Percentiles rank a stretch among this genome's conserved stretches.
Conservation (phyloP, 768 basidiomycete genomes). For the Lentinula detonsa region DNA sequence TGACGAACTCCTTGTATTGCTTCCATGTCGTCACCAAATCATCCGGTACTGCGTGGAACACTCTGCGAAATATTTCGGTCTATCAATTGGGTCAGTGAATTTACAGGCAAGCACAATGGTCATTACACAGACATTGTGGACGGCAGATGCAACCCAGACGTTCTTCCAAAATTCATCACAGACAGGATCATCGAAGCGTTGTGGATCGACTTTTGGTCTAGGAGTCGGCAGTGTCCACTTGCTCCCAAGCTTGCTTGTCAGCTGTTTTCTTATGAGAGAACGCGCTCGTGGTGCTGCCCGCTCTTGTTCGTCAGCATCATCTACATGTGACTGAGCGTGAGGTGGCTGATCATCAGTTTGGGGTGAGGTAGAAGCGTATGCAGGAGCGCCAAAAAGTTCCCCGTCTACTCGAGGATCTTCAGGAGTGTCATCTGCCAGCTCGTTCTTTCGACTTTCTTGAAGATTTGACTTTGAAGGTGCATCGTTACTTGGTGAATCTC, state of each 20-base stretch:
- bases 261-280: conserved; percentile 47
- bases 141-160: conserved; percentile 82
- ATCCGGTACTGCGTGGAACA: conserved; percentile 92
- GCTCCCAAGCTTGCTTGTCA: conserved; percentile 41
- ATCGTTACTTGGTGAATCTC: neutral
- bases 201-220: conserved; percentile 66
- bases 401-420: conserved; percentile 30
- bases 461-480: neutral
- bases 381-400: conserved; percentile 48
- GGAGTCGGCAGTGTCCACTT: conserved; percentile 63
- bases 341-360: conserved; percentile 41
- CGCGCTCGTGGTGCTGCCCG: conserved; percentile 42
- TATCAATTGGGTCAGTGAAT: conserved; percentile 23
- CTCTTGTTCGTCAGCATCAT: conserved; percentile 44
- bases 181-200: conserved; percentile 87
- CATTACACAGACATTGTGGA: conserved; percentile 68
- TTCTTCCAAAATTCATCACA: conserved; percentile 85
- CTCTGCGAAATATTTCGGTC: conserved; percentile 95
- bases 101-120: neutral
- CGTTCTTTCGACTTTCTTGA: neutral
- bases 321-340: conserved; percentile 34
- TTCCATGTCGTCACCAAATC: conserved; percentile 94
- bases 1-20: conserved; percentile 81
- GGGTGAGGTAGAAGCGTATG: conserved; percentile 38
- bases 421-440: conserved; percentile 8